Evolutionary conservation across 805 yeast species (phyloP), one percentile per base, ranked within the genome.

Genomic region (Candida gorgasii): DNA sequence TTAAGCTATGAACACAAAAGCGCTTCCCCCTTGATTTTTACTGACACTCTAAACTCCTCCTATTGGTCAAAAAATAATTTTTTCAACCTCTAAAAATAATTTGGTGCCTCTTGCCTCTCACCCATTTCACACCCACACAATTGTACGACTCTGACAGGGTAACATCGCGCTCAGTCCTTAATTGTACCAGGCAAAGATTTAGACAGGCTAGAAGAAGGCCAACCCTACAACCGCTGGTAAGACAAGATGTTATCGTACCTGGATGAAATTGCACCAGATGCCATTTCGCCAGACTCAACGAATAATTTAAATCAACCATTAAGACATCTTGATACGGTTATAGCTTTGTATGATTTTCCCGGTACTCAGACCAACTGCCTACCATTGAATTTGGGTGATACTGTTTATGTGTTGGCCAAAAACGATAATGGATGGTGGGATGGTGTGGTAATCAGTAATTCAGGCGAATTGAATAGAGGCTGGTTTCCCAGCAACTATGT

Each of bases 351-450:
- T 46, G 82, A 78, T 45, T 80, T 73, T 56, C 75, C 73, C 14
- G 74, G 78, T 4, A 77, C 77, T 2, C 74, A 72, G 42, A 67
- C 78, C 1, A 72, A 76, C 31, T 73, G 79, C 34, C 62, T 84
- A 30, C 73, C 76, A 16, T 61, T 85, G 15, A 63, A 61, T 40
- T 65, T 75, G n/a, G 92, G 89, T 14, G 95, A 86, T 49, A 72
- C 84, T 3, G 65, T 89, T 1, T 77, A 83, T 51, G 93, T 89
- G 11, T 57, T 86, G n/a, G 58, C 73, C 12, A 84, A 84, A 46
- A 69, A 79, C 12, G 77, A 75, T 29, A 59, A 79, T 2, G 86
- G 89, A 2, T 89, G 96, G 96, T 87, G 95, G 93, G 96, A 89
- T 59, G 96, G 96, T 8, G 71, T 84, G 13, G 39, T 62, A 5